Percentiles rank a stretch among this genome's conserved stretches.
Evolutionary conservation across 116 monocot species (phyloP).

Genomic region (Papilionanthe hybrid): DNA sequence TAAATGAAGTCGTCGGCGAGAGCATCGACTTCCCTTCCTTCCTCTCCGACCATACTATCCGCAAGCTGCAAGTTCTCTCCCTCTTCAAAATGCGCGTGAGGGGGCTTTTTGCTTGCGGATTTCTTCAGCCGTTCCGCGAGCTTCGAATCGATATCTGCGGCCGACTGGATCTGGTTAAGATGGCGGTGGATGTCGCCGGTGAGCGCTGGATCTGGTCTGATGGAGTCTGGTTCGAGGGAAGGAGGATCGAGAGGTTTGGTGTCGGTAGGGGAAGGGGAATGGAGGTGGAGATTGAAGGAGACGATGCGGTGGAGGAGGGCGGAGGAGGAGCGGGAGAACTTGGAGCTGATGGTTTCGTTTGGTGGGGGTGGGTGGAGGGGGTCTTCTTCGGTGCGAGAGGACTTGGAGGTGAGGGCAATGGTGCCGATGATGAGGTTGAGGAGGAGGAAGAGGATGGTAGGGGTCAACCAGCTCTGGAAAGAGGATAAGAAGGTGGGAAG

Average conservation of each 20-base stretch:
- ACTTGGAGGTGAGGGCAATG: conserved; percentile 64
- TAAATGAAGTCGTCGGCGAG: conserved; percentile 82
- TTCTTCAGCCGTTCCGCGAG: conserved; percentile 22
- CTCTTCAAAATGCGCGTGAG: not conserved
- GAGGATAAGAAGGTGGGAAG: conserved; percentile 17
- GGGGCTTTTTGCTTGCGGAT: conserved; percentile 32
- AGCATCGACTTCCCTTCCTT: conserved; percentile 36
- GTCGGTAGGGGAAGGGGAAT: too few species aligned
- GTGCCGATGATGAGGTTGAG: conserved; percentile 83
- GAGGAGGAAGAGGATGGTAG: conserved; percentile 60
- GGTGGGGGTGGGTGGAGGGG: not conserved
- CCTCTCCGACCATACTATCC: conserved; percentile 1
- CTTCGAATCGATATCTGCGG: not conserved
- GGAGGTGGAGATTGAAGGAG: conserved; percentile 42
- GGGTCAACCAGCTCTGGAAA: conserved; percentile 40
- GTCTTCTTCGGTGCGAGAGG: conserved; percentile 3
- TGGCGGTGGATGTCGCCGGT: conserved; percentile 7
- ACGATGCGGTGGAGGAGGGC: conserved; percentile 43
- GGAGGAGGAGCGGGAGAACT: conserved; percentile 17
- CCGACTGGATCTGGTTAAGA: conserved; percentile 14
- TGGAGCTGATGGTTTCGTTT: conserved; percentile 2
- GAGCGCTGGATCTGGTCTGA: not conserved
- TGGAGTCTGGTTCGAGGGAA: not conserved
- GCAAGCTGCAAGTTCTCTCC: not conserved
- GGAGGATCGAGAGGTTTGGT: conserved; percentile 1